Percentiles rank a stretch among this genome's conserved stretches.
phyloP scores from a whole-genome alignment of 768 basidiomycete genomes.

The Hirschioporus abietinus region DNA sequence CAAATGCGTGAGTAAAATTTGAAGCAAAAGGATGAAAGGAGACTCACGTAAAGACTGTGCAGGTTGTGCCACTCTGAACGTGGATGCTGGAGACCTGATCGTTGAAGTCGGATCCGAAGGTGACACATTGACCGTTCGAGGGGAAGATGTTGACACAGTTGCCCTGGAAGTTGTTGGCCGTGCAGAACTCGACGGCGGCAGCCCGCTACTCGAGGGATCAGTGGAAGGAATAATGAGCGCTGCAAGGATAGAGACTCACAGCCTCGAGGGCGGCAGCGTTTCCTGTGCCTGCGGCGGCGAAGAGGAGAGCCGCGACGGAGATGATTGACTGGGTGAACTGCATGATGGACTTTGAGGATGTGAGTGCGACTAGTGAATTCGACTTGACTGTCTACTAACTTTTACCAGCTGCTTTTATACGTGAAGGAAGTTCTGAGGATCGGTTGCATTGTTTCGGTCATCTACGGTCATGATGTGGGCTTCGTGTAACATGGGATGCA shows the following conservation, averaged over 20 bases:
- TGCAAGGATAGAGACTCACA: not conserved
- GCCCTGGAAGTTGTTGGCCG: not conserved
- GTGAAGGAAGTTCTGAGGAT: not conserved
- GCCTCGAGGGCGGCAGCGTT: not conserved
- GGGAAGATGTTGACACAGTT: not conserved
- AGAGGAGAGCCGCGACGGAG: not conserved
- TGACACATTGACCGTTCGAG: not conserved
- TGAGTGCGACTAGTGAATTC: not conserved
- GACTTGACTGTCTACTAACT: not conserved
- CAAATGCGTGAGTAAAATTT: not conserved
- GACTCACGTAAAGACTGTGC: not conserved
- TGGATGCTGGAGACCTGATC: not conserved
- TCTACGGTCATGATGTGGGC: not conserved
- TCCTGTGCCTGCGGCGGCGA: not conserved
- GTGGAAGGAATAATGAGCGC: not conserved
- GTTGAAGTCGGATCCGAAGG: conserved; percentile 1
- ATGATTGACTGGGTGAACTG: not conserved
- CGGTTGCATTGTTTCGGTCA: not conserved
- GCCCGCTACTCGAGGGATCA: not conserved
- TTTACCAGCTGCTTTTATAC: not conserved
- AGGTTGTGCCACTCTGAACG: not conserved
- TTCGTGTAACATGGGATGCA: no score
- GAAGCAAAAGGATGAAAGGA: not conserved
- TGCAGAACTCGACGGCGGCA: not conserved
- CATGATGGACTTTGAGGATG: not conserved